Conservation (phyloP, 352 stramenopile genomes). For the Achlya hypogyna region DNA sequence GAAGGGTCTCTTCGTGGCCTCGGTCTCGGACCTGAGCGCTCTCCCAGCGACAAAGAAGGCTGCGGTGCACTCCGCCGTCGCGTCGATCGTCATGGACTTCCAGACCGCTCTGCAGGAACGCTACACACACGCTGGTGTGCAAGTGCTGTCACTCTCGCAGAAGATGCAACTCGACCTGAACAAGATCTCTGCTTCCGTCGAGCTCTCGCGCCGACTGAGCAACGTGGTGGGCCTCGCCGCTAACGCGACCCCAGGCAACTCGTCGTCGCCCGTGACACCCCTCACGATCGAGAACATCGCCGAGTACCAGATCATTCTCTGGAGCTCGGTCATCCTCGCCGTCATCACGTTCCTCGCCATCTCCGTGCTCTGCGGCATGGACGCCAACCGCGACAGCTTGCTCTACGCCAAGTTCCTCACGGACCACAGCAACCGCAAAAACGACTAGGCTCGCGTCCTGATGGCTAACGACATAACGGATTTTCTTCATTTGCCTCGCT, state of each 20-base stretch:
- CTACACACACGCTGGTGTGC: constrained; percentile 24
- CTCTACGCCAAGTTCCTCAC: constrained; percentile 82
- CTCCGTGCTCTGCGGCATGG: constrained; percentile 60
- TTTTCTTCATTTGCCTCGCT: too few species aligned
- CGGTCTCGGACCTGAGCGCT: constrained; percentile 22
- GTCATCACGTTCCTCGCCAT: constrained; percentile 40
- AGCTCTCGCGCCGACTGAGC: constrained; percentile 24
- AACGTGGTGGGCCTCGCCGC: too few species aligned
- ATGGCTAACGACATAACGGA: too few species aligned
- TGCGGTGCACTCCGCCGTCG: constrained; percentile 24
- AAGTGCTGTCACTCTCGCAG: constrained; percentile 27
- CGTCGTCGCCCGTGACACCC: constrained; percentile 20
- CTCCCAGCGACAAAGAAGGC: constrained; percentile 25
- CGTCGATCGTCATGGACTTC: constrained; percentile 29
- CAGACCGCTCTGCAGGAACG: constrained; percentile 32
- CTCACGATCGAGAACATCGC: constrained; percentile 53
- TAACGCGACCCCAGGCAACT: constrained; percentile 16
- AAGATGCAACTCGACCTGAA: constrained; percentile 21
- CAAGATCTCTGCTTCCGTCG: constrained; percentile 27
- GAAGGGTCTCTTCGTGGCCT: constrained; percentile 33
- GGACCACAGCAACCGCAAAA: constrained; percentile 41
- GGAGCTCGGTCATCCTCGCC: constrained; percentile 58
- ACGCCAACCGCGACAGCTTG: constrained; percentile 61
- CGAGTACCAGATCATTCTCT: constrained; percentile 76
- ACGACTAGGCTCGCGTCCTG: too few species aligned